Evolutionary conservation across 1,284 basidiomycete genomes (phyloP).

Genomic region (Moesziomyces parantarcticus): DNA sequence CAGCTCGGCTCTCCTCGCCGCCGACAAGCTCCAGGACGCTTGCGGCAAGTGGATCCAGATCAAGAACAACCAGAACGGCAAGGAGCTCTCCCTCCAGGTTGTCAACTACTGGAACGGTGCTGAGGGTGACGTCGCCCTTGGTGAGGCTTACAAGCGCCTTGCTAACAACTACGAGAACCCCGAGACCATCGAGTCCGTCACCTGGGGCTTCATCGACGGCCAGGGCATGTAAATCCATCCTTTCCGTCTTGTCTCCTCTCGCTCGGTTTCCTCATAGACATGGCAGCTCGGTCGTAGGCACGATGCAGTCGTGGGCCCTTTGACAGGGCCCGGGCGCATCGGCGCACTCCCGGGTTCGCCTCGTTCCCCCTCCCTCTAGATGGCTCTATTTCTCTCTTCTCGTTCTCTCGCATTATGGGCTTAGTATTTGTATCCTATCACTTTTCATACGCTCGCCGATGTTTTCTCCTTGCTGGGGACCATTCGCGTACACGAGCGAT

Average conservation of each 20-base stretch:
- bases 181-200: conserved; percentile 47
- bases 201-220: conserved; percentile 57
- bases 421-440: conserved; percentile 21
- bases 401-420: conserved; percentile 33
- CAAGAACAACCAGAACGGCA: conserved; percentile 57
- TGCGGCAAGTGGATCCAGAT: conserved; percentile 59
- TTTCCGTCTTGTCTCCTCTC: not conserved
- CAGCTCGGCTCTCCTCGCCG: conserved; percentile 32
- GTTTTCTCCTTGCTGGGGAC: conserved; percentile 39
- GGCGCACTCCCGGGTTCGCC: conserved; percentile 13
- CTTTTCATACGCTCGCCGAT: conserved; percentile 40
- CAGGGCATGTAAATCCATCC: conserved; percentile 43
- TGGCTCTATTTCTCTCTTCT: conserved; percentile 12
- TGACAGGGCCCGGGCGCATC: conserved; percentile 1
- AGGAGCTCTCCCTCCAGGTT: conserved; percentile 52
- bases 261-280: conserved; percentile 6
- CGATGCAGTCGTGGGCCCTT: conserved; percentile 8
- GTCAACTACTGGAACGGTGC: conserved; percentile 41
- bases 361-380: conserved; percentile 11
- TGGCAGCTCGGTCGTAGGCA: conserved; percentile 28
- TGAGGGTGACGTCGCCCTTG: conserved; percentile 42
- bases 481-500: conserved; percentile 51
- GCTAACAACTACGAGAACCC: conserved; percentile 42
- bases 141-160: conserved; percentile 47
- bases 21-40: conserved; percentile 40